These are phyloP conservation scores for Mycena vitilis DNA, from an alignment of 768 basidiomycete species.

Conservation along the genomic window DNA sequence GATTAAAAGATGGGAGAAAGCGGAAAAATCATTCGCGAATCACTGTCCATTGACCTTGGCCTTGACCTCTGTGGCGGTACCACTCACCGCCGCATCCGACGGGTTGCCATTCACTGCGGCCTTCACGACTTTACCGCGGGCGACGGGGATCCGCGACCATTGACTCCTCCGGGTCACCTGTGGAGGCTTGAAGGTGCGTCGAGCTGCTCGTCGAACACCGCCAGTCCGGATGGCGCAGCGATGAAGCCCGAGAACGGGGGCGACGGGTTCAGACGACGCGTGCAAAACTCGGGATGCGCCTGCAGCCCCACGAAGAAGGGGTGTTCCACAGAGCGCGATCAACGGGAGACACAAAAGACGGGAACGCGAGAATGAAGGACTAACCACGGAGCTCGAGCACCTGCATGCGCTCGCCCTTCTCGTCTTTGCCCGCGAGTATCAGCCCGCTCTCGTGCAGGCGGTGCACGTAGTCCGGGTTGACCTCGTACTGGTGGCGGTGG, in stretches of 20 bases:
- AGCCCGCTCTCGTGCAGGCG: slow-evolving; percentile 74
- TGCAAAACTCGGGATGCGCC: slow-evolving; percentile 99
- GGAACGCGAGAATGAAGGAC: slow-evolving; percentile 42
- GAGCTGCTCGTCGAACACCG: slow-evolving; percentile 78
- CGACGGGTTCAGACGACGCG: slow-evolving; percentile 96
- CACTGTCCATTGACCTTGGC: slow-evolving; percentile 6
- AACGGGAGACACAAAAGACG: not conserved
- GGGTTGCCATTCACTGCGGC: slow-evolving; percentile 24
- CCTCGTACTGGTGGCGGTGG: slow-evolving; percentile 95
- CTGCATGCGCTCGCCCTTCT: slow-evolving; percentile 98
- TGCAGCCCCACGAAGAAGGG: slow-evolving; percentile 95
- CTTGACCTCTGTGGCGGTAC: not conserved
- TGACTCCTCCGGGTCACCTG: slow-evolving; percentile 77
- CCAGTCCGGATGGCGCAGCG: slow-evolving; percentile 71
- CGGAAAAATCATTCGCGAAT: not conserved
- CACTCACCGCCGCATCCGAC: too few relatives aligned
- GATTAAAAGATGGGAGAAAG: not conserved
- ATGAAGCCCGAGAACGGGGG: slow-evolving; percentile 97
- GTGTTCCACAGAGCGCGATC: slow-evolving; percentile 68
- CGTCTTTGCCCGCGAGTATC: slow-evolving; percentile 86
- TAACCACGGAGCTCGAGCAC: slow-evolving; percentile 86
- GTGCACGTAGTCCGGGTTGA: slow-evolving; percentile 90
- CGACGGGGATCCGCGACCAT: slow-evolving; percentile 69
- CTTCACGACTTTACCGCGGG: slow-evolving; percentile 21
- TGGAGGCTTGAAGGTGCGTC: slow-evolving; percentile 72